A percentile compares a stretch with the other conserved stretches of the same genome.
Conservation (phyloP, 2,329 filamentous ascomycete genomes). For the Colletotrichum nymphaeae region DNA sequence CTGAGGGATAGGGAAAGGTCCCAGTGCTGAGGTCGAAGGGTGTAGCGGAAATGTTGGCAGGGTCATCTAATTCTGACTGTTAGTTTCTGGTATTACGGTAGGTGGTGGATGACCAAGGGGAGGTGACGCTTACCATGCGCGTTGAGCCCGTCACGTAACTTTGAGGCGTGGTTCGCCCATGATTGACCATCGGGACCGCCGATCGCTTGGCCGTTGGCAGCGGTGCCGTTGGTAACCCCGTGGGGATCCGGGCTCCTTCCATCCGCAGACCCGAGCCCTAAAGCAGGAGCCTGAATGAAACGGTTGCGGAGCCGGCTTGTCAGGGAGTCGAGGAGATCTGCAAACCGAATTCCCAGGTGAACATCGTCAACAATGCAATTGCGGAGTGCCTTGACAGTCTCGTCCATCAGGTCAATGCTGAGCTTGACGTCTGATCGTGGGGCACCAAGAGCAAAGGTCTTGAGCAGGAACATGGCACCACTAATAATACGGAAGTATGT, state of each 20-base stretch:
- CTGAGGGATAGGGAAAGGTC: constrained; percentile 64
- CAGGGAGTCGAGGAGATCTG: constrained; percentile 82
- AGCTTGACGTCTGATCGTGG: constrained; percentile 82
- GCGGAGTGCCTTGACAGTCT: constrained; percentile 78
- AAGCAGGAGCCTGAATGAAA: constrained; percentile 74
- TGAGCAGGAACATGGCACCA: constrained; percentile 86
- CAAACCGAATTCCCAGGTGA: constrained; percentile 85
- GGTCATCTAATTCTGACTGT: constrained; percentile 24
- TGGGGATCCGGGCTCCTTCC: constrained; percentile 53
- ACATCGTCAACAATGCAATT: constrained; percentile 88
- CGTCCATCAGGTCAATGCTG: constrained; percentile 80
- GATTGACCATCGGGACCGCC: constrained; percentile 28
- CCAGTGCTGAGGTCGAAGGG: constrained; percentile 69
- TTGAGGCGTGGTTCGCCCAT: constrained; percentile 50
- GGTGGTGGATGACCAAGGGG: neutral
- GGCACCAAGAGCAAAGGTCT: constrained; percentile 85
- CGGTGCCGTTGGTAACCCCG: constrained; percentile 39
- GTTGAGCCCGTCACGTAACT: constrained; percentile 52
- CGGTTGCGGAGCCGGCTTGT: constrained; percentile 79
- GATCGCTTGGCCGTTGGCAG: constrained; percentile 15
- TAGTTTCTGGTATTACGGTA: constrained; percentile 31
- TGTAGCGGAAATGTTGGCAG: constrained; percentile 68
- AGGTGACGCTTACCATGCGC: constrained; percentile 46
- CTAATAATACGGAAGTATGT: constrained; percentile 90
- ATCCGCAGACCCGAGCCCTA: constrained; percentile 52